phyloP scores from a whole-genome alignment of 1,284 basidiomycete genomes.

The Hemileia vastatrix region DNA sequence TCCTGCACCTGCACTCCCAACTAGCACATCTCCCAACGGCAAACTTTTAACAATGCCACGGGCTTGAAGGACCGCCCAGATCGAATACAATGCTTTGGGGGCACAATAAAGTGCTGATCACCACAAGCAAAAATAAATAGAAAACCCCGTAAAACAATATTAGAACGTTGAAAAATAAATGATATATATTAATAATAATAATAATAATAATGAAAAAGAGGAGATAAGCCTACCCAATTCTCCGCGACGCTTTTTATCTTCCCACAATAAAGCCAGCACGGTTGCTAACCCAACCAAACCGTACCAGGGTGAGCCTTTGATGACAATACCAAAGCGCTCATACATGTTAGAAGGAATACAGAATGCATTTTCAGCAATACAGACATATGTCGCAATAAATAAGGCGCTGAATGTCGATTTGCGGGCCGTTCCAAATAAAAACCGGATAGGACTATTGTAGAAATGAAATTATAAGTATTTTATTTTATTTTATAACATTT shows the following conservation, averaged over 20 bases:
- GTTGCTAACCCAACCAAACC: slow-evolving; percentile 6
- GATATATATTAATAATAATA: not conserved
- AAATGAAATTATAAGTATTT: not conserved
- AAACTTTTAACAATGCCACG: not conserved
- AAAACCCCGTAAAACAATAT: too few relatives aligned
- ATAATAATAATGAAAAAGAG: not conserved
- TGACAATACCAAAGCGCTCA: slow-evolving; percentile 3
- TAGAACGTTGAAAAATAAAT: not conserved
- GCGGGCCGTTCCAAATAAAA: slow-evolving; percentile 5
- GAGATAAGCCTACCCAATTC: slow-evolving; percentile 7
- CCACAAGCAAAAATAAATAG: too few relatives aligned
- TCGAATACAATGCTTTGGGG: slow-evolving; percentile 18
- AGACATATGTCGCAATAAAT: slow-evolving; percentile 11
- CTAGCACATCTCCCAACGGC: slow-evolving; percentile 10
- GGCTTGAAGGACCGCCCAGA: slow-evolving; percentile 5
- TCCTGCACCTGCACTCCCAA: slow-evolving; percentile 5
- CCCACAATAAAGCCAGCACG: slow-evolving; percentile 14
- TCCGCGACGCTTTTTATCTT: slow-evolving; percentile 15
- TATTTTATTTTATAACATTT: not conserved
- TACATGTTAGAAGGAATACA: slow-evolving; percentile 16
- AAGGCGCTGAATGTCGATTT: slow-evolving; percentile 13
- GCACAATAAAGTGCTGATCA: slow-evolving; percentile 22
- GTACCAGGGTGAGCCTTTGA: slow-evolving; percentile 5
- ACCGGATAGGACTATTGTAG: slow-evolving; percentile 14
- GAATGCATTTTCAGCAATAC: slow-evolving; percentile 16